Conservation (phyloP, 345 rosid genomes). For the Salix brachista region DNA sequence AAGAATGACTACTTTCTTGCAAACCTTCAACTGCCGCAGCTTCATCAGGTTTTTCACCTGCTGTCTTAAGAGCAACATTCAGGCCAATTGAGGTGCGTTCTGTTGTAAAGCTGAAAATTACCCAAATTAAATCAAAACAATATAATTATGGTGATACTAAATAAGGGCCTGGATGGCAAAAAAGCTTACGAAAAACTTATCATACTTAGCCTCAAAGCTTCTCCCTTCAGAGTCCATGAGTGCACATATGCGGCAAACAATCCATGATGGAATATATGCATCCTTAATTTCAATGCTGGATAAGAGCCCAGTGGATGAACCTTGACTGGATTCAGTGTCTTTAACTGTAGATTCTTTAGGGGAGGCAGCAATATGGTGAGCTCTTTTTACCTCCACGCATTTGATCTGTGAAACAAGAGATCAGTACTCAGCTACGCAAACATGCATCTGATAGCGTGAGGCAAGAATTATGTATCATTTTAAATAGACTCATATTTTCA, state of each 20-base stretch:
- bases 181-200: not conserved
- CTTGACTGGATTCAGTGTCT: constrained; percentile 21
- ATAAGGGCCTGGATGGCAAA: not conserved
- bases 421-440: not conserved
- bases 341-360: constrained; percentile 18
- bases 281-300: constrained; percentile 65
- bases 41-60: constrained; percentile 27
- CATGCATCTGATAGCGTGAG: not conserved
- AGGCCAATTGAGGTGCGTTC: constrained; percentile 62
- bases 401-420: constrained; percentile 54
- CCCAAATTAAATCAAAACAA: not conserved
- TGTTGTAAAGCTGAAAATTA: constrained; percentile 59
- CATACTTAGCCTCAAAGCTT: constrained; percentile 75
- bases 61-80: constrained; percentile 57
- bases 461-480: not conserved
- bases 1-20: constrained; percentile 18
- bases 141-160: not conserved
- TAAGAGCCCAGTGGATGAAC: constrained; percentile 29
- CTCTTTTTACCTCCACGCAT: constrained; percentile 56
- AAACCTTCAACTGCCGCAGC: constrained; percentile 20
- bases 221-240: constrained; percentile 48
- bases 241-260: constrained; percentile 58
- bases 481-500: not conserved
- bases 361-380: constrained; percentile 31
- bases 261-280: constrained; percentile 81